These are phyloP conservation scores for Ophiostoma quercus DNA, from an alignment of 2,329 filamentous ascomycete species.

Conservation along the genomic window DNA sequence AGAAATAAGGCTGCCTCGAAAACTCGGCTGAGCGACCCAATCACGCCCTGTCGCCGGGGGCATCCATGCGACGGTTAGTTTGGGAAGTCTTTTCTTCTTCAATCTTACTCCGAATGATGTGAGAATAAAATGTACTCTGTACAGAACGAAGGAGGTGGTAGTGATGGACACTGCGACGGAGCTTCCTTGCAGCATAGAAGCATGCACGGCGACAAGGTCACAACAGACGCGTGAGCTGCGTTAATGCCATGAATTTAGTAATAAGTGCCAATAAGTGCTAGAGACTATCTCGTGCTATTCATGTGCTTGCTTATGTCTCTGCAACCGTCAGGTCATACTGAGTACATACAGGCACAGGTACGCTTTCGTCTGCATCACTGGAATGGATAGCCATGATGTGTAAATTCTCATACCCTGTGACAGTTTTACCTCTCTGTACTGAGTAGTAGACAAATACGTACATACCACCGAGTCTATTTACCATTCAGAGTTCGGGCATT, in stretches of 20 bases:
- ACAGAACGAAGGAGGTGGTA: not conserved
- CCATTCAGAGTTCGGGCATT: not conserved
- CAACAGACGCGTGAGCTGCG: not conserved
- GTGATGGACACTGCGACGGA: not conserved
- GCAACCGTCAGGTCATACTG: not conserved
- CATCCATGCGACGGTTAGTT: not conserved
- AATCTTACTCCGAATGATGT: too few relatives aligned
- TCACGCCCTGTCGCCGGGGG: not conserved
- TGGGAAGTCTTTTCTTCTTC: too few relatives aligned
- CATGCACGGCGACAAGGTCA: not conserved
- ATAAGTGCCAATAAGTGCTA: not conserved
- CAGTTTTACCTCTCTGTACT: not conserved
- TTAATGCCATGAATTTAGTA: not conserved
- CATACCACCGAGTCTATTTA: too few relatives aligned
- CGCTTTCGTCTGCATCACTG: not conserved
- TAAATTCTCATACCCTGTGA: not conserved
- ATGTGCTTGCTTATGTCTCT: not conserved
- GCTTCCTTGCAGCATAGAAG: not conserved
- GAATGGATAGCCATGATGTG: slow-evolving; percentile 3
- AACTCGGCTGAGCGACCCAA: not conserved
- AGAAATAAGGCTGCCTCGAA: not conserved
- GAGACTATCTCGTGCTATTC: not conserved
- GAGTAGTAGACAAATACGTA: not conserved
- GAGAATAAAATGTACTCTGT: too few relatives aligned
- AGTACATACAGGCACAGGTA: not conserved